Base-by-base conservation (phyloP, 495 filamentous ascomycete genomes). In the Xylaria sp. region DNA sequence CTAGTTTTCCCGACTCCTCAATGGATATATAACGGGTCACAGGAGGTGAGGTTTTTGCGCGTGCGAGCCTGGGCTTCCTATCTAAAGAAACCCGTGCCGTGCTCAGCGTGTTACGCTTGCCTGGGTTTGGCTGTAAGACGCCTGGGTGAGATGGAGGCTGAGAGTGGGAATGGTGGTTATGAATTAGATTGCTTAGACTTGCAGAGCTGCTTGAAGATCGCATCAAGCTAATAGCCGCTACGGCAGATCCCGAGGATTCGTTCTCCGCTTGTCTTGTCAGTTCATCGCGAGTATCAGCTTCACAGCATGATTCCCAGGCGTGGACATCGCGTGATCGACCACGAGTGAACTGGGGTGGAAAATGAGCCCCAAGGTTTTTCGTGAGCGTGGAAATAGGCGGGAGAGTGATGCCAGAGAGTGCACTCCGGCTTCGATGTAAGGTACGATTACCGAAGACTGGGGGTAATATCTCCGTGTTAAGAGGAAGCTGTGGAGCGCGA, bases 241-340 rank as follows among this genome's bases (percentile, higher is more conserved):
- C 85, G 29, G 92, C 91, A 5, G 92, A 93, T 15, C 89, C 91
- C 57, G 83, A 89, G 55, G 90, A 88, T 77, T 93, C 88, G 78
- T 90, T 85, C 82, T 94, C 88, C 14, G 91, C 90, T 71, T 91
- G 91, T 6, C 86, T 87, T 9, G 89, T 92, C 53, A 97, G 79
- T 53, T 91, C 88, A 77, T 91, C 90, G 15, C 90, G 87, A 64
- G 88, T 90, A 68, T 93, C 90, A 9, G 86, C 87, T 74, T 93
- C 92, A 76, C 91, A 92, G 81, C 89, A 91, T 70, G 91, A 91
- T 78, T 96, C 92, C 94, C 94, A 97, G 41, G 90, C 91, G 37
- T 92, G 88, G 19, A 93, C 90, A 79, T 97, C 92, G 43, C 93
- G 87, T 52, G 93, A 96, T 48, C 94, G 88, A 35, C 94, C 93